A percentile compares a stretch with the other conserved stretches of the same genome.
Conservation (phyloP, 441 rosid genomes). For the Populus trichocarpa region DNA sequence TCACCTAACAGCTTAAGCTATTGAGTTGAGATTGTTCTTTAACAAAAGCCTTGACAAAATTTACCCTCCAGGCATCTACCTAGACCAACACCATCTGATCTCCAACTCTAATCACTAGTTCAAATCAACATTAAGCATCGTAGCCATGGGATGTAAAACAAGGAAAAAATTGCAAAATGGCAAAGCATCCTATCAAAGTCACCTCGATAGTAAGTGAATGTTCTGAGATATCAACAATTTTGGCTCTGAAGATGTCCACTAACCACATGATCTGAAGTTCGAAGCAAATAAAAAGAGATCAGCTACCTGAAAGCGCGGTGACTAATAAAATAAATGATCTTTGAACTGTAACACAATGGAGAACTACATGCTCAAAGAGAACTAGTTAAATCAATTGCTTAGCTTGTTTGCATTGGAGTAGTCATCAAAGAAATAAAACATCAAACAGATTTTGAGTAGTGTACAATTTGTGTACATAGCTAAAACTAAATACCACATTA, state of each 20-base stretch:
- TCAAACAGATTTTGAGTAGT: background rate
- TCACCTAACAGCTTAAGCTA: no score
- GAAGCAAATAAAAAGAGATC: conserved; percentile 9
- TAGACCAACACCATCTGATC: background rate
- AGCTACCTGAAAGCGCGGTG: background rate
- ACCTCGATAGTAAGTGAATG: conserved; percentile 80
- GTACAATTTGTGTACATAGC: background rate
- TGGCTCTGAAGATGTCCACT: conserved; percentile 79
- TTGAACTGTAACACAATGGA: conserved; percentile 4
- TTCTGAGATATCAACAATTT: conserved; percentile 77
- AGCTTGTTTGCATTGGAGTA: background rate
- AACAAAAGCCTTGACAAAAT: background rate
- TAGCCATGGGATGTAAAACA: background rate
- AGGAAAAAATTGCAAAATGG: background rate
- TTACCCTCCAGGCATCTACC: background rate
- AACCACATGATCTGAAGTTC: conserved; percentile 70
- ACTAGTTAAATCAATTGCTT: background rate
- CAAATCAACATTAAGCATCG: background rate
- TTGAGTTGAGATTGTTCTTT: no score
- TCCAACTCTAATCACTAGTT: background rate
- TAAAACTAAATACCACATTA: background rate
- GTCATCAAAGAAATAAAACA: background rate
- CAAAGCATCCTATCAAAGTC: background rate
- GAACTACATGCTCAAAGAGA: background rate
- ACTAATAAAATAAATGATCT: background rate